Conservation (phyloP, 176 grass and related monocot species). For the Oryza nivara region DNA sequence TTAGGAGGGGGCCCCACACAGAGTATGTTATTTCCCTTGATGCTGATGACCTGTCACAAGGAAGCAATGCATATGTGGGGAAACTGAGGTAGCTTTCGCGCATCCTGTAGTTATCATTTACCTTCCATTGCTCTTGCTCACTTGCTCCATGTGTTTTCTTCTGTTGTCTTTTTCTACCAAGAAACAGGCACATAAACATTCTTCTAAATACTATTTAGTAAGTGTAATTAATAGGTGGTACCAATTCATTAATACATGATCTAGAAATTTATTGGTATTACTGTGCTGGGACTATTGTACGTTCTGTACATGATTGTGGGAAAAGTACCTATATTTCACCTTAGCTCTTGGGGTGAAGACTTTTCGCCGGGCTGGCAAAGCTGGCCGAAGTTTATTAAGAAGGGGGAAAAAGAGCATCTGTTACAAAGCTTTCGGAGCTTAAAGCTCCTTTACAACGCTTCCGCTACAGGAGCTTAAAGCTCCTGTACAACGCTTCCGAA, state of each 20-base stretch:
- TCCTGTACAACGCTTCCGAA: no score
- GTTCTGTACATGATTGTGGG: not conserved
- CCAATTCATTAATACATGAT: not conserved
- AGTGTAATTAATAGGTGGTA: not conserved
- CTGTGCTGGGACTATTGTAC: not conserved
- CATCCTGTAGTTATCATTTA: not conserved
- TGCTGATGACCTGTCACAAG: slow-evolving; percentile 58
- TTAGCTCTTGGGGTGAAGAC: not conserved
- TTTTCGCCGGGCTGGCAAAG: no score
- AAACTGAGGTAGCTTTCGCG: slow-evolving; percentile 53
- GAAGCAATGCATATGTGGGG: slow-evolving; percentile 63
- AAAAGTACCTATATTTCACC: not conserved
- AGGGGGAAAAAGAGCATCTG: no score
- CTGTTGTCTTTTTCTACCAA: not conserved
- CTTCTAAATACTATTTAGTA: not conserved
- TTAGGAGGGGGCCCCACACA: slow-evolving; percentile 41
- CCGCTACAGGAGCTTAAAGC: no score
- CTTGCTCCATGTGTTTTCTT: not conserved
- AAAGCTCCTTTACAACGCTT: no score
- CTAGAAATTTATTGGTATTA: not conserved
- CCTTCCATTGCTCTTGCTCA: not conserved
- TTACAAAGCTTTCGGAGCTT: no score
- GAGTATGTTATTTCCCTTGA: slow-evolving; percentile 73
- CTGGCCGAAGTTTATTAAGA: no score
- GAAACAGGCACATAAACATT: not conserved